Evolutionary conservation across 1,284 basidiomycete species (phyloP), one percentile per base, ranked within the genome.

Genomic region (Peniophora sp.): DNA sequence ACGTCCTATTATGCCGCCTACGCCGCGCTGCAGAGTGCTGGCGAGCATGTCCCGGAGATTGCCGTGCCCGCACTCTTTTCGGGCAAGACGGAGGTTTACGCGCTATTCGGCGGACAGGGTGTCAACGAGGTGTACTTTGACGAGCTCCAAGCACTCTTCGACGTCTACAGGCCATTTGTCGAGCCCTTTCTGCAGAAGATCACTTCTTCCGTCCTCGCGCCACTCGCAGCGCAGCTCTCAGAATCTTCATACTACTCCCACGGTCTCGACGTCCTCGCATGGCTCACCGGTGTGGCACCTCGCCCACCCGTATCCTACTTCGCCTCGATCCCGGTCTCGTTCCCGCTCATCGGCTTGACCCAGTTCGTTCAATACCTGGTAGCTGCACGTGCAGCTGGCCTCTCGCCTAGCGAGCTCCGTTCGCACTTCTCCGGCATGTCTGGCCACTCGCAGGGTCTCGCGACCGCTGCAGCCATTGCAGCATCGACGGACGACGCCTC

Each of bases 71-170:
- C 89, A 8, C 81, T 98, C 36, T 72, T 98, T 55, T 69, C 89
- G 24, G 85, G 85, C 45, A 69, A 74, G 52, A 86, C 92, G 32
- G 87, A 89, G 54, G 73, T 97, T 57, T 97, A 90, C 71, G 96
- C 91, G 52, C 75, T 99, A 52, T 99, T 99, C 63, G 96, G 96
- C 56, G 97, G 97, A n/a, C 96, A 99, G 69, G 96, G 96, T 58
- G 92, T 89, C 58, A 98, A 98, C 68, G 96, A 99, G 70, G 89
- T 96, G 56, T 98, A 98, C 74, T 94, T 97, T 67, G 89, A 95
- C 65, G 96, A 98, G 73, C 81, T 99, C 19, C 90, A 97, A 71
- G 74, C 75, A 44, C 83, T 99, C 53, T 96, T 89, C 70, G 87
- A 97, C 70, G 86, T 84, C 53, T 98, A 97, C 77, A 82, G 78